Evolutionary conservation across 805 yeast species (phyloP), one percentile per base, ranked within the genome.

Genomic region (Alloascoidea hylecoeti): DNA sequence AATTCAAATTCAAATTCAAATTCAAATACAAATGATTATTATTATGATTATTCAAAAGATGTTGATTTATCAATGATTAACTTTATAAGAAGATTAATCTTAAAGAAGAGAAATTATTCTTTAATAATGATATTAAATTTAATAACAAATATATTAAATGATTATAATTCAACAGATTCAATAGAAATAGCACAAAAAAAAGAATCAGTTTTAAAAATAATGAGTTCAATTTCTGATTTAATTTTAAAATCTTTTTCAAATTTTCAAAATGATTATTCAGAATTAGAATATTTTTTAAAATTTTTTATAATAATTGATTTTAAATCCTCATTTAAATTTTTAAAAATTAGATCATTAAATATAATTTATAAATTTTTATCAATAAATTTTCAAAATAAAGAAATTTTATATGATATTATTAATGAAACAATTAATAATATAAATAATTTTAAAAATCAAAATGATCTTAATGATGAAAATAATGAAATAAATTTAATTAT

Each of bases 171-270:
- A n/a, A 40, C 59, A 34, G 41, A 51, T 28, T 9, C 13, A 9
- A 28, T 48, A 48, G 47, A 51, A 37, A 44, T 53, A 33, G 80
- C 80, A 15, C 71, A 77, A 44, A 70, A 77, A 50, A 75, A 73
- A 40, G 96, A 86, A 54, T 86, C 94, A 38, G 72, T 80, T 2
- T 61, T 88, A 47, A 71, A 94, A 48, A 71, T 89, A 48, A 62
- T 92, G 36, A 92, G 94, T 3, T 64, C 65, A 89, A 19, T 63
- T 84, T 1, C 74, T 70, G 40, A 46, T 61, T 51, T 9, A 9
- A 68, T 77, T n/a, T n/a, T n/a, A n/a, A n/a, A n/a, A n/a, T n/a
- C n/a, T n/a, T n/a, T n/a, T n/a, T n/a, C n/a, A n/a, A n/a, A n/a
- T n/a, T n/a, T n/a, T n/a, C n/a, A 66, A 69, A 35, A 63, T 67